A percentile compares a stretch with the other conserved stretches of the same genome.
Evolutionary conservation across 768 basidiomycete genomes (phyloP).

Genomic region (Tricholoma terreum): DNA sequence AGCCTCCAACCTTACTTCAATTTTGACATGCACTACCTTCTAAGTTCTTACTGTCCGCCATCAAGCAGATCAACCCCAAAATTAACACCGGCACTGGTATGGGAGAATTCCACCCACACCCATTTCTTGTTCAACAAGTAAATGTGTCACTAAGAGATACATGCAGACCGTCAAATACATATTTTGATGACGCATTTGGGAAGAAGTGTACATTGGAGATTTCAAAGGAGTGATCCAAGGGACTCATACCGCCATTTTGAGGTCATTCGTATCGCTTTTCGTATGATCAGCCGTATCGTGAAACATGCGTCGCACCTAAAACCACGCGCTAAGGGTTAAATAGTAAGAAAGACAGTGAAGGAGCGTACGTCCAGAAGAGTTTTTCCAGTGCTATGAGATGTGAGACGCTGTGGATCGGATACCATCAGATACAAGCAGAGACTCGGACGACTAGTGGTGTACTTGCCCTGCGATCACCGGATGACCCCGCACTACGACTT

Average conservation of each 20-base stretch:
- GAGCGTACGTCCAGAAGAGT: not conserved
- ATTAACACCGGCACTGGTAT: no score
- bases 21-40: no score
- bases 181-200: no score
- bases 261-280: not conserved
- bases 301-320: not conserved
- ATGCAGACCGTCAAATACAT: no score
- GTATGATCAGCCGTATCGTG: not conserved
- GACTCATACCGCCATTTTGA: not conserved
- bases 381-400: not conserved
- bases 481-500: not conserved
- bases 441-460: not conserved
- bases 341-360: not conserved
- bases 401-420: not conserved
- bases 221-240: not conserved
- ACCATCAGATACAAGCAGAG: not conserved
- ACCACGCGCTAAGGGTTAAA: not conserved
- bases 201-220: slow-evolving; percentile 19
- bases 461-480: not conserved
- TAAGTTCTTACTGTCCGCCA: no score
- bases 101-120: no score
- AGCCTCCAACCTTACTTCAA: no score
- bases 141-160: no score
- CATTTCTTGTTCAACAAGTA: no score
- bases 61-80: no score